Percentiles rank a stretch among this genome's conserved stretches.
phyloP scores from a whole-genome alignment of 192 early-diverging fungal species.

The Linnemannia elongata region DNA sequence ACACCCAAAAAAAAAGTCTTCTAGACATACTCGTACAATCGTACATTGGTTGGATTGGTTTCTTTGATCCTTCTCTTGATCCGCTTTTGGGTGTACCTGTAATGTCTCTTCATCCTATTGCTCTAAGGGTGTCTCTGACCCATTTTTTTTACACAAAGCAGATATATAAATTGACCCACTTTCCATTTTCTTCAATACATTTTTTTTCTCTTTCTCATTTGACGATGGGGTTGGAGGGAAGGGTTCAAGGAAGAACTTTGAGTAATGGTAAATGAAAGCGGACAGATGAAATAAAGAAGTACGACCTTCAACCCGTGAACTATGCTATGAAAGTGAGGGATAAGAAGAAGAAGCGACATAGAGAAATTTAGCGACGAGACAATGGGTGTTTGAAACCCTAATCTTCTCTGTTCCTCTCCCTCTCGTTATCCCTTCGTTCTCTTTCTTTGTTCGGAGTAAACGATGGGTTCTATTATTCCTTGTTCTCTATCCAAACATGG shows the following conservation, averaged over 20 bases:
- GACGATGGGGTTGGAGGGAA: neutral
- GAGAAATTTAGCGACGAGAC: neutral
- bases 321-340: no score
- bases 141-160: no score
- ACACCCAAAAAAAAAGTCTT: no score
- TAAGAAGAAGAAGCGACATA: neutral
- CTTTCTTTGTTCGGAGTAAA: neutral
- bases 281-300: no score
- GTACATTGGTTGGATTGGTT: neutral
- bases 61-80: conserved; percentile 2
- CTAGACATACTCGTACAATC: no score
- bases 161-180: neutral
- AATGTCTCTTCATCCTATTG: no score
- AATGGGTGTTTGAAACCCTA: conserved; percentile 11
- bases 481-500: no score
- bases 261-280: no score
- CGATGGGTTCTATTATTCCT: no score
- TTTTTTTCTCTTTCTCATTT: neutral
- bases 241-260: no score
- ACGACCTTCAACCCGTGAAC: no score
- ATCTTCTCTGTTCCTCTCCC: neutral
- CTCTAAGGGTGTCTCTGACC: no score
- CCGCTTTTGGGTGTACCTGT: neutral
- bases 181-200: neutral
- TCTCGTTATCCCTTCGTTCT: neutral